Evolutionary conservation across 306 rosid species (phyloP), one percentile per base, ranked within the genome.

Genomic region (Hippophae rhamnoides): DNA sequence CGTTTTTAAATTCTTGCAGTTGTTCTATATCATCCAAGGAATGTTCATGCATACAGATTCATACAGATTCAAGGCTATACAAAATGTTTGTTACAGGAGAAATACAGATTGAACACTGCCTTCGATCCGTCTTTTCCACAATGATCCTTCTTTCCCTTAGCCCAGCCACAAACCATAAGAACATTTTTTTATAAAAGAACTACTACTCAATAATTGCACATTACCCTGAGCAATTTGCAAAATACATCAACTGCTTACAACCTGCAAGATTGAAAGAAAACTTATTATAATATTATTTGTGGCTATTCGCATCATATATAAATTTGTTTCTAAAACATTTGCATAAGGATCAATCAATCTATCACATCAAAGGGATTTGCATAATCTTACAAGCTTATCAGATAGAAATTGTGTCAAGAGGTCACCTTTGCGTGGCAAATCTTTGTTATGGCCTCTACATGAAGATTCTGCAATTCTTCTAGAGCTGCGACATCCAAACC

Each of bases 381-480:
- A 31, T 31, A 4, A 31, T 31, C 38, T 31, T 26, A 47, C 52
- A 42, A 65, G 8, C 54, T 59, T 25, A 6, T 26, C 47, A 41
- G 60, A 51, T 49, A 51, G 13, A 46, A 64, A 57, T 14, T 10
- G 56, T 2, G 10, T 55, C 49, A n/a, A 55, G 65, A 47, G 64
- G 66, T 75, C 62, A 86, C 94, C 87, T 86, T 86, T 46, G 81
- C 85, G 3, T 74, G 95, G 75, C 83, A 78, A 67, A 86, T 85
- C 72, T 77, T 85, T 46, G 93, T 82, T 69, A 85, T 79, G 58
- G 94, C 89, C 57, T 79, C 86, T 54, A 86, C 82, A 58, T 86
- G 89, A 72, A 86, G 81, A 74, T 78, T 83, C 73, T 83, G 95
- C 56, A 86, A 78, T 70, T 83, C 85, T 72, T 80, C 95, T 69